A percentile compares a stretch with the other conserved stretches of the same genome.
Conservation (phyloP, 2,329 filamentous ascomycete genomes). For the Drechslera avenae region DNA sequence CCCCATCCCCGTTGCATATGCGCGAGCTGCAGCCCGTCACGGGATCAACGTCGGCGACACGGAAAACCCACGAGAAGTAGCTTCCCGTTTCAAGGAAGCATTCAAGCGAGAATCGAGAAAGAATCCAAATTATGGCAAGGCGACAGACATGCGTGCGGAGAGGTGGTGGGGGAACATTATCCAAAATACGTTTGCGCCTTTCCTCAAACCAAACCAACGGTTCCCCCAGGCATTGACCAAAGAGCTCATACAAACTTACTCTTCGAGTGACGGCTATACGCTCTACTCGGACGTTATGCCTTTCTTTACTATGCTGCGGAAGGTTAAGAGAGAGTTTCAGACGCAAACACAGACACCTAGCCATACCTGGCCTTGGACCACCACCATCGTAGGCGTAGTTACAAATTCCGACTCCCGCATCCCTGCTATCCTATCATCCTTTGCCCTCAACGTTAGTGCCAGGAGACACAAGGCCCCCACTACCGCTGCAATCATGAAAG, state of each 20-base stretch:
- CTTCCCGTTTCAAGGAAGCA: constrained; percentile 46
- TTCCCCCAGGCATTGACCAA: constrained; percentile 56
- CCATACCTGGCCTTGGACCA: constrained; percentile 44
- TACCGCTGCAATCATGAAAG: constrained; percentile 27
- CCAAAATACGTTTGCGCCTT: constrained; percentile 51
- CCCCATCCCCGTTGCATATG: constrained; percentile 61
- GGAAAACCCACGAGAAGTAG: constrained; percentile 31
- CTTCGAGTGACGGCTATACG: constrained; percentile 59
- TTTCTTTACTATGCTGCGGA: constrained; percentile 52
- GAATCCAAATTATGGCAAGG: constrained; percentile 66
- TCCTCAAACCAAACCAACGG: constrained; percentile 33
- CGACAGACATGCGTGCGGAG: constrained; percentile 56
- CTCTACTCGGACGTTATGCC: constrained; percentile 55
- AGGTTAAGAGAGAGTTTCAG: constrained; percentile 2
- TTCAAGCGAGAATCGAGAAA: constrained; percentile 55
- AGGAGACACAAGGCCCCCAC: constrained; percentile 19
- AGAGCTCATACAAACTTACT: constrained; percentile 59
- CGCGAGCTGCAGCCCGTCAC: constrained; percentile 56
- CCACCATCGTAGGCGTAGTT: constrained; percentile 61
- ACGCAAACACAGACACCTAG: background rate
- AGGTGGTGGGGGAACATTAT: constrained; percentile 68
- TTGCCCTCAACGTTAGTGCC: constrained; percentile 56
- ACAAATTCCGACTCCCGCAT: constrained; percentile 69
- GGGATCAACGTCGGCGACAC: constrained; percentile 54
- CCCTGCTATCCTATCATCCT: constrained; percentile 57